Conservation (phyloP, 2,329 filamentous ascomycete species). For the Phyllosticta citrichinensis region DNA sequence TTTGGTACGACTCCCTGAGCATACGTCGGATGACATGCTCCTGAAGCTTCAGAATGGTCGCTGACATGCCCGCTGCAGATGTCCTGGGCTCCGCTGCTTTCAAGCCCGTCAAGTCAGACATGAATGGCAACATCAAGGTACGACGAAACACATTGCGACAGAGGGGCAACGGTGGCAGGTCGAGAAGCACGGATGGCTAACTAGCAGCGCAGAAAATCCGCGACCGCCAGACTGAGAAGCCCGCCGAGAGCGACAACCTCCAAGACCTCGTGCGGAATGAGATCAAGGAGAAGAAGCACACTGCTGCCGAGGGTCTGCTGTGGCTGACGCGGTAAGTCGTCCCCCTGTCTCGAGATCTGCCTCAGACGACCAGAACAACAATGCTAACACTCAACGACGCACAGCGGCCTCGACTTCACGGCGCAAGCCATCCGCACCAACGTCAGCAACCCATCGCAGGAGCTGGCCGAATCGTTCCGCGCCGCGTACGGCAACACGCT, state of each 20-base stretch:
- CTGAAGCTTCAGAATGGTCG: too few relatives aligned
- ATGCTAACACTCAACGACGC: not conserved
- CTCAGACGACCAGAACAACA: not conserved
- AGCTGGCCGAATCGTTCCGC: conserved; percentile 81
- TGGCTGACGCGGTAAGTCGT: conserved; percentile 75
- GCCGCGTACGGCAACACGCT: conserved; percentile 75
- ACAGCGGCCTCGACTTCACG: conserved; percentile 88
- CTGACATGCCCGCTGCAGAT: conserved; percentile 31
- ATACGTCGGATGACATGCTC: not conserved
- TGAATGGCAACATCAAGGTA: conserved; percentile 85
- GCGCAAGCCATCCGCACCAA: conserved; percentile 73
- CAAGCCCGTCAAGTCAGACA: conserved; percentile 81
- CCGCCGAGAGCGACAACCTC: conserved; percentile 68
- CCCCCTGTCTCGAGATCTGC: not conserved
- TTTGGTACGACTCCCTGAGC: conserved; percentile 53
- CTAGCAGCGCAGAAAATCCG: conserved; percentile 65
- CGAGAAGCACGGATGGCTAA: not conserved
- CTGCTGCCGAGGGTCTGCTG: conserved; percentile 76
- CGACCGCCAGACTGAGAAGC: conserved; percentile 67
- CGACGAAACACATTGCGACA: not conserved
- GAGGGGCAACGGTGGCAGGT: not conserved
- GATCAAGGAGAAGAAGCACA: conserved; percentile 80
- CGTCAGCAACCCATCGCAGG: conserved; percentile 54
- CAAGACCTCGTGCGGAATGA: conserved; percentile 82
- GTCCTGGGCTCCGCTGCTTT: conserved; percentile 64